Percentiles rank a stretch among this genome's conserved stretches.
Evolutionary conservation across 441 rosid genomes (phyloP).

Genomic region (Gossypium davidsonii): DNA sequence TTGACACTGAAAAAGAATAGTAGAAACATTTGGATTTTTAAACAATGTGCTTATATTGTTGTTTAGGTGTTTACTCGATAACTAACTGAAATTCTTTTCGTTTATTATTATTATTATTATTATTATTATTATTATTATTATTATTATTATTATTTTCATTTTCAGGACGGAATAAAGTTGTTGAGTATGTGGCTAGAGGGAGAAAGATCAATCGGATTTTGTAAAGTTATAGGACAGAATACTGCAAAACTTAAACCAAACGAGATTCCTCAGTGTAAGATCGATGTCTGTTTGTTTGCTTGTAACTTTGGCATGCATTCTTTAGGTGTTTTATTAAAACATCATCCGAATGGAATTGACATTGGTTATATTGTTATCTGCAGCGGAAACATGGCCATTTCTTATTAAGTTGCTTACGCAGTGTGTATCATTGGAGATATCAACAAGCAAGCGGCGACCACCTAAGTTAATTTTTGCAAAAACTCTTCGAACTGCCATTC

Average conservation of each 20-base stretch:
- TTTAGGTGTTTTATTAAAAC: not conserved
- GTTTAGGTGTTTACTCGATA: not conserved
- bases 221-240: conserved; percentile 58
- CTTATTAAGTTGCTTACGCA: conserved; percentile 56
- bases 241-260: conserved; percentile 58
- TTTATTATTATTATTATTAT: not conserved
- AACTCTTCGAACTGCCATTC: conserved; percentile 62
- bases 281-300: not conserved
- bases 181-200: conserved; percentile 84
- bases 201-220: conserved; percentile 54
- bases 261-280: conserved; percentile 70
- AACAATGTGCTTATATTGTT: not conserved
- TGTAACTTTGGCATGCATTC: not conserved
- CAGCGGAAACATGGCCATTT: conserved; percentile 96
- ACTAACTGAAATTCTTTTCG: not conserved
- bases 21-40: not conserved
- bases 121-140: not conserved
- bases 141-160: not conserved
- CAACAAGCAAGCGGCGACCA: conserved; percentile 57
- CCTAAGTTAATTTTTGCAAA: conserved; percentile 66
- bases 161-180: conserved; percentile 79
- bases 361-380: conserved; percentile 25
- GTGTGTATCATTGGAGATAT: conserved; percentile 68
- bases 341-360: conserved; percentile 16
- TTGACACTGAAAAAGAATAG: not conserved